Evolutionary conservation across 208 protist species (phyloP).

Genomic region (Novymonas esmeraldas): DNA sequence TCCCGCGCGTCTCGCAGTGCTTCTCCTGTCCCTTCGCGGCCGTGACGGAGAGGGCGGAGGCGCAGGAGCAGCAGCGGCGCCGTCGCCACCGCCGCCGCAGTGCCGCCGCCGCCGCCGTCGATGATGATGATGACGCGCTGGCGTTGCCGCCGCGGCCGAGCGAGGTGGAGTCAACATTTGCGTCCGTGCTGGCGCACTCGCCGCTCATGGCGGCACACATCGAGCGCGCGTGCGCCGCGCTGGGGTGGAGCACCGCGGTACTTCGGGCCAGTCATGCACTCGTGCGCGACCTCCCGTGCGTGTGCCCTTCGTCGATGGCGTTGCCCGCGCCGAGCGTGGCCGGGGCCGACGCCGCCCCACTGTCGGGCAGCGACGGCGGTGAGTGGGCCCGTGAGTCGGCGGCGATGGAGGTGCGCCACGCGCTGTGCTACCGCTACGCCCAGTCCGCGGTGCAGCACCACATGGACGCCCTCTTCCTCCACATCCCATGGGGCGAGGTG

Average conservation of each 20-base stretch:
- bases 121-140: no score
- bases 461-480: constrained; percentile 72
- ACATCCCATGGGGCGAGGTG: constrained; percentile 71
- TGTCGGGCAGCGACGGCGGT: neutral
- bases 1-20: constrained; percentile 60
- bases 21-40: constrained; percentile 52
- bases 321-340: constrained; percentile 3
- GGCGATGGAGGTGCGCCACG: constrained; percentile 40
- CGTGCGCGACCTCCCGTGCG: constrained; percentile 29
- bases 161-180: constrained; percentile 49
- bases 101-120: constrained; percentile 4
- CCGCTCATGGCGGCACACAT: constrained; percentile 52
- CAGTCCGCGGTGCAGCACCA: constrained; percentile 63
- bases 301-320: neutral
- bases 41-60: constrained; percentile 46
- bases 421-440: constrained; percentile 54
- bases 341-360: neutral
- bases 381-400: constrained; percentile 30
- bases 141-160: neutral
- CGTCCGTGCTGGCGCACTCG: constrained; percentile 47
- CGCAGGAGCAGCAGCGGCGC: constrained; percentile 31
- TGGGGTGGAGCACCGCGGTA: constrained; percentile 65
- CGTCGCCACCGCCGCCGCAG: constrained; percentile 6
- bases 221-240: constrained; percentile 51
- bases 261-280: constrained; percentile 43